Percentiles rank a stretch among this genome's conserved stretches.
These are phyloP conservation scores for Collybia nuda DNA, from an alignment of 768 basidiomycete genomes.

Conservation along the genomic window DNA sequence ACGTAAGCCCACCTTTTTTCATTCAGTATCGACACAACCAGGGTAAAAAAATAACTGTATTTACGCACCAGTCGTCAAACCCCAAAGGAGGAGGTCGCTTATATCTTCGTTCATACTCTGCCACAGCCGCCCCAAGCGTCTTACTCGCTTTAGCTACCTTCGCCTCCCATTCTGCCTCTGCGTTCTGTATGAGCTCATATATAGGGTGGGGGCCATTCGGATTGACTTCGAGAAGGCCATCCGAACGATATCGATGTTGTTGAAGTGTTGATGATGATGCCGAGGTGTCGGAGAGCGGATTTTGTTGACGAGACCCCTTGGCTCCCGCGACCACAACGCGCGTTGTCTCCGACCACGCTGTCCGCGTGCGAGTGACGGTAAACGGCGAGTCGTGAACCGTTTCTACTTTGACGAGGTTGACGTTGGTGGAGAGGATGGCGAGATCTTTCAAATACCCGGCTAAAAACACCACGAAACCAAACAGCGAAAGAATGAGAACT, in stretches of 20 bases:
- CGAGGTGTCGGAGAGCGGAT: neutral
- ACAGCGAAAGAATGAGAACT: neutral
- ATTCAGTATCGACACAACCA: neutral
- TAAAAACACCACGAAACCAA: slow-evolving; percentile 7
- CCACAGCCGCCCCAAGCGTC: slow-evolving; percentile 72
- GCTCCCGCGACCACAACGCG: slow-evolving; percentile 6
- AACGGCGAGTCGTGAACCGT: slow-evolving; percentile 4
- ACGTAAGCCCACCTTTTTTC: slow-evolving; percentile 1
- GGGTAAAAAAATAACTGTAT: slow-evolving; percentile 16
- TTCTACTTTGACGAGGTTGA: slow-evolving; percentile 13
- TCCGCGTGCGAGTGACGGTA: slow-evolving; percentile 13
- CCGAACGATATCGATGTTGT: slow-evolving; percentile 31
- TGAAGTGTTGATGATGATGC: slow-evolving; percentile 12
- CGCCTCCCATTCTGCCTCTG: slow-evolving; percentile 62
- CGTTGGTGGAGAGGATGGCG: slow-evolving; percentile 13
- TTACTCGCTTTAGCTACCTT: slow-evolving; percentile 68
- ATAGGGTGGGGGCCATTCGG: slow-evolving; percentile 67
- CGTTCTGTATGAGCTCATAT: slow-evolving; percentile 68
- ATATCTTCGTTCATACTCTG: slow-evolving; percentile 78
- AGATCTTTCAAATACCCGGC: slow-evolving; percentile 10
- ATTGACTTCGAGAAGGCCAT: slow-evolving; percentile 43
- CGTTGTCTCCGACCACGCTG: slow-evolving; percentile 13
- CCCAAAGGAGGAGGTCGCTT: slow-evolving; percentile 75
- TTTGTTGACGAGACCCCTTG: slow-evolving; percentile 1
- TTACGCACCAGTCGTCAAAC: slow-evolving; percentile 77